These are phyloP conservation scores for Casaregolazyma lundiana DNA, from an alignment of 1,139 yeast genomes.

Conservation along the genomic window DNA sequence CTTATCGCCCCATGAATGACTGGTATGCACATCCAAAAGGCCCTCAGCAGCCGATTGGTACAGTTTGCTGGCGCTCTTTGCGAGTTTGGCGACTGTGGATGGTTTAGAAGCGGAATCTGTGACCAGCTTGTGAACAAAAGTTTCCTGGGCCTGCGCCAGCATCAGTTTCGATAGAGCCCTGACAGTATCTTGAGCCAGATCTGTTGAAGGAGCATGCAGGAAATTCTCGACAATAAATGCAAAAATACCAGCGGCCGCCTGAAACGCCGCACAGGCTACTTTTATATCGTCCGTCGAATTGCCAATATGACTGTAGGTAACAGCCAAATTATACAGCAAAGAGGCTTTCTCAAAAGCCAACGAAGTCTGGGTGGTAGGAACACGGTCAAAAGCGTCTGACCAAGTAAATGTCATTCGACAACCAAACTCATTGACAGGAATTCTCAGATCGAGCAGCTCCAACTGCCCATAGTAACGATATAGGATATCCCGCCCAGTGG, in stretches of 20 bases:
- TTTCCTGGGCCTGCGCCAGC: constrained; percentile 87
- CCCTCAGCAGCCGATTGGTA: constrained; percentile 51
- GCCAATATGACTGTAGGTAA: constrained; percentile 47
- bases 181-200: constrained; percentile 66
- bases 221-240: constrained; percentile 74
- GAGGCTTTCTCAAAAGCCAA: constrained; percentile 90
- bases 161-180: constrained; percentile 59
- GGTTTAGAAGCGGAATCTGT: constrained; percentile 41
- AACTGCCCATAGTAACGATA: constrained; percentile 76
- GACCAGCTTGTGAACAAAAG: constrained; percentile 63
- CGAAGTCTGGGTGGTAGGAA: constrained; percentile 56
- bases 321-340: constrained; percentile 69
- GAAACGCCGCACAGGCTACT: constrained; percentile 56
- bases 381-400: constrained; percentile 63
- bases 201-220: constrained; percentile 83
- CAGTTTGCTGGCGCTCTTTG: constrained; percentile 54
- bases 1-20: constrained; percentile 51
- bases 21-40: constrained; percentile 43
- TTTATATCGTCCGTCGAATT: constrained; percentile 50
- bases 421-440: constrained; percentile 59
- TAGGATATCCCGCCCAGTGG: constrained; percentile 46
- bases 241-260: constrained; percentile 77
- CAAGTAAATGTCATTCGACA: constrained; percentile 67
- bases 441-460: constrained; percentile 70
- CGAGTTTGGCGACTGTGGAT: constrained; percentile 67